A percentile compares a stretch with the other conserved stretches of the same genome.
Conservation (phyloP, 495 filamentous ascomycete species). For the Podospora conica region DNA sequence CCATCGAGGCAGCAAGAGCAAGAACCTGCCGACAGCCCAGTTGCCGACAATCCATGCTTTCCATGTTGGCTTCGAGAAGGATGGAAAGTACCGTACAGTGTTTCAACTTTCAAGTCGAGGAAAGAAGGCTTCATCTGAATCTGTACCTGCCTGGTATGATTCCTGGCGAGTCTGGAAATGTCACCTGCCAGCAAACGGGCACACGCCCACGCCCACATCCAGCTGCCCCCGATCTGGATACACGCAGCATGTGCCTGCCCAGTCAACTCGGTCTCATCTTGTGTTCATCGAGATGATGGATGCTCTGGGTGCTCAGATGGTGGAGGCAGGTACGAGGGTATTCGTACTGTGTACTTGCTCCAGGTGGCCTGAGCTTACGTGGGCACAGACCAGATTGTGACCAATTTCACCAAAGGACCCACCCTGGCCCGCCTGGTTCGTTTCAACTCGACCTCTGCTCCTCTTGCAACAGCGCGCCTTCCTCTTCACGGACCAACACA, state of each 20-base stretch:
- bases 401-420: neutral
- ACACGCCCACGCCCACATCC: no score
- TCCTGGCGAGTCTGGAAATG: neutral
- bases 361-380: neutral
- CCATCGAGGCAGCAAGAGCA: no score
- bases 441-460: conserved; percentile 20
- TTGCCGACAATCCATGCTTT: no score
- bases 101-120: neutral
- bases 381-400: neutral
- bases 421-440: conserved; percentile 17
- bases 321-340: neutral
- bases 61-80: neutral
- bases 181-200: neutral
- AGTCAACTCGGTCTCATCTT: neutral
- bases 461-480: conserved; percentile 5
- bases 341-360: neutral
- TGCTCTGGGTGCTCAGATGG: neutral
- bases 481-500: conserved; percentile 9
- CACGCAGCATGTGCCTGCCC: neutral
- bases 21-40: no score
- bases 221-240: neutral
- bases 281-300: neutral
- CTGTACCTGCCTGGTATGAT: neutral
- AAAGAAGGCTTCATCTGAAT: neutral
- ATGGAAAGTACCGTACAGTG: neutral